Percentiles rank a stretch among this genome's conserved stretches.
phyloP scores from a whole-genome alignment of 2,329 filamentous ascomycete genomes.

The Gnomoniopsis sp. region DNA sequence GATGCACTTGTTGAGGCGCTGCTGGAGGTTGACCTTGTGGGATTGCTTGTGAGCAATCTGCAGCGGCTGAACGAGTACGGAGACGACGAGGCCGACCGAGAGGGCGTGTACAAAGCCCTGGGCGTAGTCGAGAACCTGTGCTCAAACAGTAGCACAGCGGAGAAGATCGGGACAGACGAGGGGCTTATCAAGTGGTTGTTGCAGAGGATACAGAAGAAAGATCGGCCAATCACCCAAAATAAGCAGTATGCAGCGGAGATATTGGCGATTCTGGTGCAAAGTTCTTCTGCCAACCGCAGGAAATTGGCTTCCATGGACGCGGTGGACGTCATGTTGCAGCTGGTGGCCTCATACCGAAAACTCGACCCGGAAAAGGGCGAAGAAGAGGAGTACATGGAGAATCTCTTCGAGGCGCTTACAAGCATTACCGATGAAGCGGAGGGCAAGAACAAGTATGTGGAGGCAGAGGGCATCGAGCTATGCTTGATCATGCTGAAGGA shows the following conservation, averaged over 20 bases:
- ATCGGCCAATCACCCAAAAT: conserved; percentile 71
- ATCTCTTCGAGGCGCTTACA: conserved; percentile 82
- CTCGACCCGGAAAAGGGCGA: conserved; percentile 82
- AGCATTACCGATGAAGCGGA: conserved; percentile 71
- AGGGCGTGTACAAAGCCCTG: conserved; percentile 83
- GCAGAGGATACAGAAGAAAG: conserved; percentile 64
- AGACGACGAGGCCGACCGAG: conserved; percentile 64
- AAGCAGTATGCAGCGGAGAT: conserved; percentile 94
- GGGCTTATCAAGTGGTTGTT: conserved; percentile 75
- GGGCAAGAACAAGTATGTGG: conserved; percentile 79
- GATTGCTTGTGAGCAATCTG: conserved; percentile 74
- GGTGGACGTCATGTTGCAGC: conserved; percentile 75
- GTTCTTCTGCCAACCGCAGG: conserved; percentile 61
- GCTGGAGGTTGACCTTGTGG: conserved; percentile 67
- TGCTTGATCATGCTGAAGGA: conserved; percentile 89
- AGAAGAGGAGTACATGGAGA: conserved; percentile 94
- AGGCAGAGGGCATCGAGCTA: conserved; percentile 89
- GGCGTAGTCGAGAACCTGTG: conserved; percentile 82
- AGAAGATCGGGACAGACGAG: conserved; percentile 68
- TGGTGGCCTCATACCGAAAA: conserved; percentile 80
- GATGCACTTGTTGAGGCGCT: conserved; percentile 66
- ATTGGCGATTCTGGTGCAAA: conserved; percentile 82
- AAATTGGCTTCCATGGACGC: conserved; percentile 65
- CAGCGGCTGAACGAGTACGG: conserved; percentile 72
- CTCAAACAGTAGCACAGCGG: conserved; percentile 64